Evolutionary conservation across 2,329 filamentous ascomycete genomes (phyloP).

Genomic region (Colletotrichum sp.): DNA sequence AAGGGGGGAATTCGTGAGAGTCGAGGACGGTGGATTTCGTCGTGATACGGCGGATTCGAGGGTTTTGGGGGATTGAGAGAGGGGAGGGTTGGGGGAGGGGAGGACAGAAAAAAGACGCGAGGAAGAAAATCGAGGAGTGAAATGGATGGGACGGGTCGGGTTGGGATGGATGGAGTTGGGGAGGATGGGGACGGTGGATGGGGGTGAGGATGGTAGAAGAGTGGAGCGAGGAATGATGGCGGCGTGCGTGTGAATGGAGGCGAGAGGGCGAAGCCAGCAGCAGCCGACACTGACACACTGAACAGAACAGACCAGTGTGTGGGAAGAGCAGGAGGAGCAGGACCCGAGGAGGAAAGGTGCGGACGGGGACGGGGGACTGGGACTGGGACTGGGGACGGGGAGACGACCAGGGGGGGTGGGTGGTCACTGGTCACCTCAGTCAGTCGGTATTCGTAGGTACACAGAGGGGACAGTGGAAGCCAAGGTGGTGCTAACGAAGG

Average conservation of each 20-base stretch:
- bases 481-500: background rate
- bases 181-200: background rate
- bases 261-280: conserved; percentile 3
- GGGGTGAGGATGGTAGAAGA: conserved; percentile 13
- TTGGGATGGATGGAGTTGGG: conserved; percentile 18
- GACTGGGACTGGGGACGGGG: background rate
- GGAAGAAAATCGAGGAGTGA: conserved; percentile 14
- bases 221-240: conserved; percentile 20
- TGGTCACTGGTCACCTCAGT: background rate
- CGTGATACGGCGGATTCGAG: conserved; percentile 20
- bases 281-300: background rate
- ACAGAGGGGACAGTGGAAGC: background rate
- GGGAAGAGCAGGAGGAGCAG: background rate
- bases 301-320: background rate
- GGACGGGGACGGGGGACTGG: background rate
- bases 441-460: background rate
- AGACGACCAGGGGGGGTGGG: background rate
- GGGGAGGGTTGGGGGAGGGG: background rate
- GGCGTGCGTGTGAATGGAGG: conserved; percentile 18
- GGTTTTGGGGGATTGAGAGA: background rate
- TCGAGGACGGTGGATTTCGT: conserved; percentile 11
- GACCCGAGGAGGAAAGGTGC: background rate
- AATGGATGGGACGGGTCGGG: conserved; percentile 18
- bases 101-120: background rate
- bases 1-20: background rate